Evolutionary conservation across 768 basidiomycete genomes (phyloP).

Genomic region (Leucosporidium yakuticum): DNA sequence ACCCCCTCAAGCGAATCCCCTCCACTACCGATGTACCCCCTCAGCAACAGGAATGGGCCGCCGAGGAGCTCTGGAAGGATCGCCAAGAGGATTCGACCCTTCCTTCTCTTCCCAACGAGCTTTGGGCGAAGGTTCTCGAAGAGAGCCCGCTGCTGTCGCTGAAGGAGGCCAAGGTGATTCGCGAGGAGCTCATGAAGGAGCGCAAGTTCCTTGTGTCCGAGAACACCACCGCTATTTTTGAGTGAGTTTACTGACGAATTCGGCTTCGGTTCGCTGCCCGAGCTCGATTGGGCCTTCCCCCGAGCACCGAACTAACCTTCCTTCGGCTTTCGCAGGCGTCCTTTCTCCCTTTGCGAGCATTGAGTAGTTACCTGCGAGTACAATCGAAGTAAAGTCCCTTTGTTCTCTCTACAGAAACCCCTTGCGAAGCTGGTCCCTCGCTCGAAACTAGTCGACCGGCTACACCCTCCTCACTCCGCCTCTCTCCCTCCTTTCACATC

Average conservation of each 20-base stretch:
- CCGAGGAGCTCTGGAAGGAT: not conserved
- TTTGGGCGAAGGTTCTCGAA: not conserved
- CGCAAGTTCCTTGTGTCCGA: conserved; percentile 3
- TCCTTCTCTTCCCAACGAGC: not conserved
- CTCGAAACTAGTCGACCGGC: too few relatives aligned
- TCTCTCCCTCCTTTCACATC: too few relatives aligned
- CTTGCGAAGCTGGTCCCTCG: too few relatives aligned
- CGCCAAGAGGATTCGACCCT: not conserved
- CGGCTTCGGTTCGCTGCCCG: too few relatives aligned
- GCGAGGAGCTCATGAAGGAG: conserved; percentile 17
- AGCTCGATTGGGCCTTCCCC: too few relatives aligned
- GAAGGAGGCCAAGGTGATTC: conserved; percentile 4
- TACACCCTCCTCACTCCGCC: too few relatives aligned
- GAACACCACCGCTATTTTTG: not conserved
- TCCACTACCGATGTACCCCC: conserved; percentile 51
- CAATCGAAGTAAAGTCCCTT: too few relatives aligned
- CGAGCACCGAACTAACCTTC: not conserved
- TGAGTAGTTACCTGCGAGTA: too few relatives aligned
- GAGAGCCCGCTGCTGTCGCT: not conserved
- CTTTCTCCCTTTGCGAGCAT: conserved; percentile 9
- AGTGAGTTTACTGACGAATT: conserved; percentile 2
- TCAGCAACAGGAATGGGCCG: conserved; percentile 47
- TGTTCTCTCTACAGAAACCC: too few relatives aligned
- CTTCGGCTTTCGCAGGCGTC: not conserved
- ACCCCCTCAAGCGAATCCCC: conserved; percentile 45